phyloP scores from a whole-genome alignment of 345 rosid species.

The Corchorus olitorius region DNA sequence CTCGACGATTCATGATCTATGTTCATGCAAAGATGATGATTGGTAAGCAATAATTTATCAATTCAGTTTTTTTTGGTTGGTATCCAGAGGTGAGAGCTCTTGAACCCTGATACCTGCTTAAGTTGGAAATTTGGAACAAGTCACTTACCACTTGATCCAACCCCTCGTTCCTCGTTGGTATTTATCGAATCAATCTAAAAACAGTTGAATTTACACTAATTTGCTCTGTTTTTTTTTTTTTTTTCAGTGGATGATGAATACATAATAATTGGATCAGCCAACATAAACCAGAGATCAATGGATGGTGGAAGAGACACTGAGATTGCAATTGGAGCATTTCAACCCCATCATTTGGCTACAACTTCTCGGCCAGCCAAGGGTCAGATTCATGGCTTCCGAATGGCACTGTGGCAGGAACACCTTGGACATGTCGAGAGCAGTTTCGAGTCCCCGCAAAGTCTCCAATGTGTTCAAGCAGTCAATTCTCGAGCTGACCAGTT shows the following conservation, averaged over 20 bases:
- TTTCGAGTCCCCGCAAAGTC: conserved; percentile 8
- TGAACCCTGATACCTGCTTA: no score
- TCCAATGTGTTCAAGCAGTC: conserved; percentile 10
- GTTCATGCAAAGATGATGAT: conserved; percentile 28
- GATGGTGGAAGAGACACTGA: conserved; percentile 27
- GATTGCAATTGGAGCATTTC: conserved; percentile 26
- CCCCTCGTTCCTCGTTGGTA: no score
- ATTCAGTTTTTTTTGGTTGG: no score
- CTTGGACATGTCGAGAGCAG: not conserved
- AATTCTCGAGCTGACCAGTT: conserved; percentile 11
- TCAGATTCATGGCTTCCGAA: conserved; percentile 13
- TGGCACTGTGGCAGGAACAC: conserved; percentile 25
- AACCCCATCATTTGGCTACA: conserved; percentile 11
- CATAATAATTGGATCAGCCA: conserved; percentile 24
- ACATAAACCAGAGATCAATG: conserved; percentile 30
- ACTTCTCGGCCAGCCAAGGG: conserved; percentile 4
- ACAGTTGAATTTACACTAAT: not conserved
- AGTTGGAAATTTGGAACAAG: no score
- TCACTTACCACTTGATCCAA: not conserved
- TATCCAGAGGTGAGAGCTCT: no score
- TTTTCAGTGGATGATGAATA: conserved; percentile 23
- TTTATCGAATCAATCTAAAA: no score
- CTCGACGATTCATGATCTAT: conserved; percentile 26
- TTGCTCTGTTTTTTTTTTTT: not conserved
- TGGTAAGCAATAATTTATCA: not conserved